Evolutionary conservation across 2,329 filamentous ascomycete species (phyloP), one percentile per base, ranked within the genome.

Genomic region (Venturia pyrina): DNA sequence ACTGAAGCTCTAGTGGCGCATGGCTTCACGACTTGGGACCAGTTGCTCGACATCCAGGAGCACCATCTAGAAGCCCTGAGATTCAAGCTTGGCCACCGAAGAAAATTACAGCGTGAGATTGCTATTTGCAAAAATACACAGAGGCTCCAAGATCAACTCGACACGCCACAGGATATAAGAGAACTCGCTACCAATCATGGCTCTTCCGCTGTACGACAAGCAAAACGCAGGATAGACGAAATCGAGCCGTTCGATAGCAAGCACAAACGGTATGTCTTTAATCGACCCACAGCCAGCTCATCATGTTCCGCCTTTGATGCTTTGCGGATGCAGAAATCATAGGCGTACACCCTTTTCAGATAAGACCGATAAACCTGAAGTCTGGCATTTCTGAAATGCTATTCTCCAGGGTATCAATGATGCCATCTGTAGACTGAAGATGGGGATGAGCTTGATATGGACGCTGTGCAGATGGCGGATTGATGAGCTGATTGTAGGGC

Each of bases 21-120:
- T 48, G 67, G 68, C 56, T 68, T 69, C 21, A 65, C 65, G 53
- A 65, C 64, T 21, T 69, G 67, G 68, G 65, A 67, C 21, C 50
- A n/a, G 28, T 17, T 68, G 15, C 50, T 64, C 65, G 37, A 50
- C 1, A 69, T 69, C 62, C 67, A 66, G 5, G 67, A 69, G 59
- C 40, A 40, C 34, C 67, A 69, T 56, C 59, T 69, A 41, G 48
- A 43, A 17, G 48, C 48, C 11, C 17, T 69, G 34, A 32, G 40
- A 37, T 69, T 69, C 46, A 67, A 67, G 62, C 61, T 60, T 40
- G 68, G 68, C 15, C 50, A 69, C 53, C 67, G 68, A 28, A 57
- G 66, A 46, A 69, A 67, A 32, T 64, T 69, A 21, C 67, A 68
- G 50, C 67, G 62, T 15, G 65, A 64, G 57, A 68, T 68, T 19